These are phyloP conservation scores for Raffaelea albimanens DNA, from an alignment of 2,329 filamentous ascomycete species.

Conservation along the genomic window DNA sequence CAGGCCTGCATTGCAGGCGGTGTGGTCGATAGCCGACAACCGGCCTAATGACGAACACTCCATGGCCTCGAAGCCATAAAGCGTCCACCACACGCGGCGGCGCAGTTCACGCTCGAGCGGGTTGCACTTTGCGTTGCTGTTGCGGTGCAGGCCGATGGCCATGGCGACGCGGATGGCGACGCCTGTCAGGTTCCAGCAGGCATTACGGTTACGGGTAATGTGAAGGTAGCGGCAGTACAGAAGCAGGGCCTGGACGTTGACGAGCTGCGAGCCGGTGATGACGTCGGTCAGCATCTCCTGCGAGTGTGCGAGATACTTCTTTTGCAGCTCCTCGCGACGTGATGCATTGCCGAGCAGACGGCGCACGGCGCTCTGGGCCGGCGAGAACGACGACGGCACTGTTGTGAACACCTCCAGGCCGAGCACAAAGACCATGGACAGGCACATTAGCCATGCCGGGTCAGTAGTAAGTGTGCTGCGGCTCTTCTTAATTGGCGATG, in stretches of 20 bases:
- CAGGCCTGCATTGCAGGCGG: slow-evolving; percentile 18
- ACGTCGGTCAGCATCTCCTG: slow-evolving; percentile 11
- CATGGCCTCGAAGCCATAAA: slow-evolving; percentile 22
- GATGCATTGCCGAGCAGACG: slow-evolving; percentile 4
- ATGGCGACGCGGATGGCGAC: slow-evolving; percentile 12
- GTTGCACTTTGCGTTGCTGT: slow-evolving; percentile 9
- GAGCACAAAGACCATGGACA: slow-evolving; percentile 14
- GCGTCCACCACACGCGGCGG: slow-evolving; percentile 22
- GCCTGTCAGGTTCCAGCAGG: slow-evolving; percentile 15
- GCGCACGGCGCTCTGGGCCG: background rate
- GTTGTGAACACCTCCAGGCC: slow-evolving; percentile 8
- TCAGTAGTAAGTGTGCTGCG: slow-evolving; percentile 4
- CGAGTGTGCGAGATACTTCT: slow-evolving; percentile 8
- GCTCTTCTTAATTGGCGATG: background rate
- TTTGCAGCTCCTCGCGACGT: slow-evolving; percentile 5
- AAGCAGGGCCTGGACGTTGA: slow-evolving; percentile 13
- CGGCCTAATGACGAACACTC: slow-evolving; percentile 21
- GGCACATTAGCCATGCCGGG: slow-evolving; percentile 14
- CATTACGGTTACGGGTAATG: slow-evolving; percentile 11
- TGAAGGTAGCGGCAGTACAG: slow-evolving; percentile 14
- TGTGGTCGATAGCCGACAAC: slow-evolving; percentile 20
- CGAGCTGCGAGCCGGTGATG: slow-evolving; percentile 10
- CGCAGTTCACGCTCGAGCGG: slow-evolving; percentile 22
- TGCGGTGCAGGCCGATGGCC: slow-evolving; percentile 13
- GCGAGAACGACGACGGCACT: slow-evolving; percentile 2